These are phyloP conservation scores for Nelumbo lutea DNA, from an alignment of 164 flowering plant genomes.

Conservation along the genomic window DNA sequence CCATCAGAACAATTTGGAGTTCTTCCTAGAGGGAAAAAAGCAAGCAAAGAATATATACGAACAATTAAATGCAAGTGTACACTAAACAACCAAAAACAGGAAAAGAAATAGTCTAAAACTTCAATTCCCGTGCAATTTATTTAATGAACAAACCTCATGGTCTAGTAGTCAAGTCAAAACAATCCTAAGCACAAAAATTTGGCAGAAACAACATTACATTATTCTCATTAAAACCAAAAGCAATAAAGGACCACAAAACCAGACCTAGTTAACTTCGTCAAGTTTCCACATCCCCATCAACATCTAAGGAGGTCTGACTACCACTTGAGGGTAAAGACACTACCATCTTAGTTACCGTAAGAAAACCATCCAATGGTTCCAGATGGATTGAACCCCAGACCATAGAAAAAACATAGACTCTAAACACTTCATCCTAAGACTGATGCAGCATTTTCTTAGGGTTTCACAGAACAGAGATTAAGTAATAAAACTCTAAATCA, in stretches of 20 bases:
- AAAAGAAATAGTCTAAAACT: not conserved
- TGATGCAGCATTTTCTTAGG: slow-evolving; percentile 11
- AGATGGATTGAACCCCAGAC: not conserved
- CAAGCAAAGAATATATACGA: not conserved
- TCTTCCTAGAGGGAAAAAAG: too few relatives aligned
- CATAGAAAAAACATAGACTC: not conserved
- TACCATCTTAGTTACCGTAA: not conserved
- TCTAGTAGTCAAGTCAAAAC: not conserved
- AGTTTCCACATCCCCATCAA: not conserved
- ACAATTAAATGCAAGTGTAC: not conserved
- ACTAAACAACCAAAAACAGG: not conserved
- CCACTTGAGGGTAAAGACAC: not conserved
- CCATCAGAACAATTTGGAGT: not conserved
- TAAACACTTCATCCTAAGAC: not conserved
- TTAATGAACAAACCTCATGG: not conserved
- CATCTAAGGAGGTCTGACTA: not conserved
- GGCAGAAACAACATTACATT: not conserved
- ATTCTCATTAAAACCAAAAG: not conserved
- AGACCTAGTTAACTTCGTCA: not conserved
- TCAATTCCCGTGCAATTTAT: not conserved
- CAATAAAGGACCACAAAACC: not conserved
- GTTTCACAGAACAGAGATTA: slow-evolving; percentile 11
- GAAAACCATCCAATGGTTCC: not conserved
- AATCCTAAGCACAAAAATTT: not conserved
- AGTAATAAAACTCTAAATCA: not conserved